Conservation (phyloP, 2,329 filamentous ascomycete genomes). For the Stemphylium lycopersici region DNA sequence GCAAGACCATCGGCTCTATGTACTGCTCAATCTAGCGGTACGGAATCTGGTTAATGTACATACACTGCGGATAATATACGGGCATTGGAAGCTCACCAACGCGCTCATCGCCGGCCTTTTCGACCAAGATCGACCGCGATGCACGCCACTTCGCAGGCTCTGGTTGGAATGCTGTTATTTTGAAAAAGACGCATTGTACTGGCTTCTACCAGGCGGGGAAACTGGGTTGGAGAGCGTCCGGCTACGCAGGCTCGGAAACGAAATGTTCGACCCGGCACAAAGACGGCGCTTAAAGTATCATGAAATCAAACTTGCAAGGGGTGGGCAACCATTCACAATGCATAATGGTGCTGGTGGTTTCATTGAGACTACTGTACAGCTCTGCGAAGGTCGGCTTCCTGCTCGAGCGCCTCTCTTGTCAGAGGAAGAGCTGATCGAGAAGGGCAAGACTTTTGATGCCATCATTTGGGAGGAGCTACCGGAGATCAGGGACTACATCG, state of each 20-base stretch:
- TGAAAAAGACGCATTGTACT: conserved; percentile 25
- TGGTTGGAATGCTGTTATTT: conserved; percentile 55
- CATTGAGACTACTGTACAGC: conserved; percentile 36
- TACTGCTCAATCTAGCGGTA: conserved; percentile 48
- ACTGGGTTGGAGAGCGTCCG: conserved; percentile 51
- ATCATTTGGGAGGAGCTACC: conserved; percentile 36
- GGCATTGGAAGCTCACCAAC: conserved; percentile 51
- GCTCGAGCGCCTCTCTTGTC: conserved; percentile 5
- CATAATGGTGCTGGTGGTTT: conserved; percentile 44
- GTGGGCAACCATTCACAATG: conserved; percentile 33
- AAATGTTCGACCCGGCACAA: conserved; percentile 12
- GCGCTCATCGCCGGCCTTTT: conserved; percentile 51
- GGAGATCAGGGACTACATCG: conserved; percentile 30
- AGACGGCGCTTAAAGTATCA: conserved; percentile 26
- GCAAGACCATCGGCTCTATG: conserved; percentile 48
- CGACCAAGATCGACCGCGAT: conserved; percentile 34
- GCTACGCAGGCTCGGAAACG: conserved; percentile 49
- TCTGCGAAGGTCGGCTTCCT: conserved; percentile 17
- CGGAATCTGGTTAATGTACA: conserved; percentile 52
- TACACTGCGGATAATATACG: conserved; percentile 53
- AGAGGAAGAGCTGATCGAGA: conserved; percentile 20
- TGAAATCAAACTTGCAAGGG: conserved; percentile 37
- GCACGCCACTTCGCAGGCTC: conserved; percentile 46
- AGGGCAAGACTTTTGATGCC: conserved; percentile 31
- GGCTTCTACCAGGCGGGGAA: conserved; percentile 28